phyloP scores from a whole-genome alignment of 345 rosid genomes.

The Eutrema japonicum region DNA sequence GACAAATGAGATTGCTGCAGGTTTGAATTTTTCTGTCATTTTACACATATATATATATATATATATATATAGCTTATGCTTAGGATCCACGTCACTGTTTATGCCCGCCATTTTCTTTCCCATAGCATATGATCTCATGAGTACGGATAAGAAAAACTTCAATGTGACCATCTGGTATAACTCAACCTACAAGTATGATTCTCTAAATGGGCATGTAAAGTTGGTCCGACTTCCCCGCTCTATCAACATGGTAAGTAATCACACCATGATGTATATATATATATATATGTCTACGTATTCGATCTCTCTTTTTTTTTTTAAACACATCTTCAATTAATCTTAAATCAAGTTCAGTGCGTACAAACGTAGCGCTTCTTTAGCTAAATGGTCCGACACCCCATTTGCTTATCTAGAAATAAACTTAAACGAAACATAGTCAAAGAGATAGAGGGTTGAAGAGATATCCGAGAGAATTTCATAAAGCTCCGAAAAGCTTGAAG shows the following conservation, averaged over 20 bases:
- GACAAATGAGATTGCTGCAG: conserved; percentile 76
- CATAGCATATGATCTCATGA: conserved; percentile 55
- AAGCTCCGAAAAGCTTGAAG: no score
- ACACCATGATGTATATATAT: no score
- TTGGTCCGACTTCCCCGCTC: conserved; percentile 41
- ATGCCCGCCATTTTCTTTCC: conserved; percentile 15
- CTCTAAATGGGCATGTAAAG: background rate
- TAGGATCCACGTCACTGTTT: conserved; percentile 24
- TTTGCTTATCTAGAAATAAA: no score
- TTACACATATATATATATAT: background rate
- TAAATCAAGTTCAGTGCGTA: no score
- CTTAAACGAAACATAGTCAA: no score
- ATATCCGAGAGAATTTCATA: no score
- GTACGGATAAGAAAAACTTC: conserved; percentile 31
- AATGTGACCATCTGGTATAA: conserved; percentile 40
- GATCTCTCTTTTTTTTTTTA: no score
- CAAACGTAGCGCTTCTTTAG: no score
- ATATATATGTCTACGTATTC: no score
- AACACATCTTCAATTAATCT: no score
- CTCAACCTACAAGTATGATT: conserved; percentile 27
- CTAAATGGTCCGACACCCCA: no score
- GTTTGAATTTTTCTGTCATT: conserved; percentile 48
- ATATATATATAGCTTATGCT: background rate
- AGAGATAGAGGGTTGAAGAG: no score
- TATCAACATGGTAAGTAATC: conserved; percentile 35